Evolutionary conservation across 2,329 filamentous ascomycete genomes (phyloP).

Genomic region (Xylaria sp.): DNA sequence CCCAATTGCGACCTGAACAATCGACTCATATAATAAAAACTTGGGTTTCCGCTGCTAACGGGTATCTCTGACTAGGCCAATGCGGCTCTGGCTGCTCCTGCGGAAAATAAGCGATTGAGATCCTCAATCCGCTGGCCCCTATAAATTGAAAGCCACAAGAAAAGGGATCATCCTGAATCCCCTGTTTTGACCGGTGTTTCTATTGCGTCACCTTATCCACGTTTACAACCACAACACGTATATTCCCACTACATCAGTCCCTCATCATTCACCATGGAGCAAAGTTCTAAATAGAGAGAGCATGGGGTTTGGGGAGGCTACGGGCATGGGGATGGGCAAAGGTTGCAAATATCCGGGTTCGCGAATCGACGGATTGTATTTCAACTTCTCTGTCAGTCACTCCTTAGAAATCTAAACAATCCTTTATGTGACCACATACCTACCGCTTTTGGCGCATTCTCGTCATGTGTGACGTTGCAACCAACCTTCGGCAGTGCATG

Average conservation of each 20-base stretch:
- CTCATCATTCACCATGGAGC: constrained; percentile 11
- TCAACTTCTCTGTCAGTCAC: constrained; percentile 22
- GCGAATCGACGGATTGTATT: constrained; percentile 6
- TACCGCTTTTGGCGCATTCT: neutral
- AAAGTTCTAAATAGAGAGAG: neutral
- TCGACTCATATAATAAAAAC: neutral
- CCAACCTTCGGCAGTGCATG: too few species aligned
- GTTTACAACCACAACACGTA: constrained; percentile 4
- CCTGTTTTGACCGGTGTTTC: constrained; percentile 18
- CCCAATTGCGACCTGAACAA: neutral
- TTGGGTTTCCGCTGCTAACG: constrained; percentile 17
- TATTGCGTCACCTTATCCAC: constrained; percentile 11
- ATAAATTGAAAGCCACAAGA: neutral
- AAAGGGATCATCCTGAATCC: neutral
- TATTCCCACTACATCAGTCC: constrained; percentile 5
- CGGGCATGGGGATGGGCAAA: neutral
- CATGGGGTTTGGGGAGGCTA: constrained; percentile 7
- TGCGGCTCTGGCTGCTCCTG: constrained; percentile 44
- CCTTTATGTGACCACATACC: constrained; percentile 23
- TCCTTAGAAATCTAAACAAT: constrained; percentile 35
- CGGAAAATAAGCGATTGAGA: constrained; percentile 40
- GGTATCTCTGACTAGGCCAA: constrained; percentile 31
- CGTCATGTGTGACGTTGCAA: neutral
- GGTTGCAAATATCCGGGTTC: constrained; percentile 16
- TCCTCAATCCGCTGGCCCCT: constrained; percentile 14